Evolutionary conservation across 345 rosid species (phyloP), one percentile per base, ranked within the genome.

Genomic region (Acer yangbiense): DNA sequence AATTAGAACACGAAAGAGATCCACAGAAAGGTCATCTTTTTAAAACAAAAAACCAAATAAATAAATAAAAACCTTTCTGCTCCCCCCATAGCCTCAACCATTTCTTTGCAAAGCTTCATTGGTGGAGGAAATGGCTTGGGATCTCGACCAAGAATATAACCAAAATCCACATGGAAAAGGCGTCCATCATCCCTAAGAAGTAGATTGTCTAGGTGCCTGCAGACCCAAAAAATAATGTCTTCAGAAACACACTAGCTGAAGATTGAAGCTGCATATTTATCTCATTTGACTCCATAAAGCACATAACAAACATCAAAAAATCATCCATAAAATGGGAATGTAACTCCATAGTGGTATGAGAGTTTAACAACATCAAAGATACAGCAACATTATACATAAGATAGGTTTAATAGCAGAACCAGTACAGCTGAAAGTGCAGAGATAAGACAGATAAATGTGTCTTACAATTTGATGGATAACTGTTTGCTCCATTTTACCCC

Each of bases 51-150:
- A 69, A 3, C 7, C 64, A 60, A 8, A 60, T n/a, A 60, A 9
- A 60, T 60, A 60, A 60, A 58, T n/a, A 17, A 60, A 64, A 75
- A 94, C 99, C 98, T 96, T 74, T 96, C 99, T 71, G 97, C 98
- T 77, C 99, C 99, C 46, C 98, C 98, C 99, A 96, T 96, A 62
- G 98, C 99, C 89, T 96, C 99, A 67, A 96, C 99, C 99, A 96
- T 96, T 88, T 96, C 98, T 84, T 96, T 96, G 91, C 99, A 96
- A 65, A 96, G 97, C 82, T 92, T 96, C 99, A 96, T 96, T 43
- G 99, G 99, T 46, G 99, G 99, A 63, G 99, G 98, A 80, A 96
- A 96, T 32, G 97, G 99, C 84, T 96, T 96, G 66, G 99, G 99
- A 81, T 92, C 99, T 79, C 97, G 93, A 69, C 99, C 99, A 57